Conservation (phyloP, 805 yeast species). For the Teunomyces tritomae region DNA sequence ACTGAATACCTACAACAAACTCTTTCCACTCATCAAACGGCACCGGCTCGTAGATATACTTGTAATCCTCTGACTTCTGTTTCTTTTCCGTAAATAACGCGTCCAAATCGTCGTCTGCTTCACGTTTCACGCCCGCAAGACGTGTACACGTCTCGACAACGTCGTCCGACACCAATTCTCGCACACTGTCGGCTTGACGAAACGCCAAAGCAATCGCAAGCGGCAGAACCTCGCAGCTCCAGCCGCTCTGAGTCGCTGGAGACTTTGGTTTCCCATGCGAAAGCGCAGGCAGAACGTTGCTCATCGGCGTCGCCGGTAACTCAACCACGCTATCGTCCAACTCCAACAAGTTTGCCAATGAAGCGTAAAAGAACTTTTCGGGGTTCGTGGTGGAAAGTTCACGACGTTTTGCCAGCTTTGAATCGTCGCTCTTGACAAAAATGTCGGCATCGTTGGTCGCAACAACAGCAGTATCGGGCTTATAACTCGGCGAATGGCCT, state of each 20-base stretch:
- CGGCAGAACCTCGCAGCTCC: constrained; percentile 48
- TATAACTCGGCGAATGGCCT: constrained; percentile 35
- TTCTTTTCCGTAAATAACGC: constrained; percentile 37
- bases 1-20: constrained; percentile 18
- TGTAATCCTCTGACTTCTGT: constrained; percentile 19
- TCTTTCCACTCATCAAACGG: constrained; percentile 36
- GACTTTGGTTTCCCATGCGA: constrained; percentile 18
- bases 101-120: constrained; percentile 30
- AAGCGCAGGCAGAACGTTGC: constrained; percentile 27
- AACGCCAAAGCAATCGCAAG: constrained; percentile 45
- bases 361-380: constrained; percentile 47
- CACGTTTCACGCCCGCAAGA: constrained; percentile 21
- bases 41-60: constrained; percentile 29
- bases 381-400: constrained; percentile 48
- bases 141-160: constrained; percentile 6
- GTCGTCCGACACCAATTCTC: constrained; percentile 28
- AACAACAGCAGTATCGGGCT: constrained; percentile 5
- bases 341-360: constrained; percentile 50
- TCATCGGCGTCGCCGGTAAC: constrained; percentile 23
- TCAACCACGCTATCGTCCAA: constrained; percentile 38
- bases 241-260: constrained; percentile 24
- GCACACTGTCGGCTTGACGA: constrained; percentile 39
- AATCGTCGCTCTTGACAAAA: constrained; percentile 32
- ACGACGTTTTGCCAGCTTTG: constrained; percentile 43
- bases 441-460: constrained; percentile 18